These are phyloP conservation scores for Hepatocystis sp. DNA, from an alignment of 169 alveolate species.

Conservation along the genomic window DNA sequence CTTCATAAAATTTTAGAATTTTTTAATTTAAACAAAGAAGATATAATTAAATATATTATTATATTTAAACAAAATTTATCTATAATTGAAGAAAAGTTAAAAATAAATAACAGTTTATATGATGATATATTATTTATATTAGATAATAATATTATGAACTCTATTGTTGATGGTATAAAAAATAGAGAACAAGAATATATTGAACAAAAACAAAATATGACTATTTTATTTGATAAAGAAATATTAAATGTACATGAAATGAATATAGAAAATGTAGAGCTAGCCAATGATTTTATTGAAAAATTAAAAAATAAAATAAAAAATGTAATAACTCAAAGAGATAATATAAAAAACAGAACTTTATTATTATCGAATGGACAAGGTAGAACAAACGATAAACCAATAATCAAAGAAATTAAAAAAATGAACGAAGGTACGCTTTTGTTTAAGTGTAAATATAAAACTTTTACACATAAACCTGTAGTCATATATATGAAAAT, in stretches of 20 bases:
- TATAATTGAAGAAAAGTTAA: conserved; percentile 25
- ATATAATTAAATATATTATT: conserved; percentile 19
- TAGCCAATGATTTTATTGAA: conserved; percentile 35
- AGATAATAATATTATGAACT: conserved; percentile 11
- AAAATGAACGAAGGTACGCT: conserved; percentile 25
- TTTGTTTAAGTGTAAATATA: conserved; percentile 47
- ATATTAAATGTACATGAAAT: conserved; percentile 41
- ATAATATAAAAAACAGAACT: conserved; percentile 13
- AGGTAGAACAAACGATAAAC: conserved; percentile 43
- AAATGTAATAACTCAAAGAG: conserved; percentile 3
- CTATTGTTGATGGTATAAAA: conserved; percentile 14
- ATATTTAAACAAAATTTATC: conserved; percentile 39
- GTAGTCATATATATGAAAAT: conserved; percentile 47
- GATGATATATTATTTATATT: conserved; percentile 42
- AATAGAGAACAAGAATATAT: conserved; percentile 27
- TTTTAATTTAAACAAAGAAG: conserved; percentile 36
- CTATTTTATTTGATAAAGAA: conserved; percentile 49
- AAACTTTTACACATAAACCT: conserved; percentile 41
- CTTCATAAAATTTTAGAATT: conserved; percentile 31
- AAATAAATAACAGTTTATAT: conserved; percentile 30
- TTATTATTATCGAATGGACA: conserved; percentile 36
- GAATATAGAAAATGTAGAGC: conserved; percentile 52
- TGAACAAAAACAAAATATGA: conserved; percentile 23
- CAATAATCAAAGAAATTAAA: conserved; percentile 34
- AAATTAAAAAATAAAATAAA: conserved; percentile 24